Evolutionary conservation across 1,284 basidiomycete genomes (phyloP).

Genomic region (Ustilago hordei): DNA sequence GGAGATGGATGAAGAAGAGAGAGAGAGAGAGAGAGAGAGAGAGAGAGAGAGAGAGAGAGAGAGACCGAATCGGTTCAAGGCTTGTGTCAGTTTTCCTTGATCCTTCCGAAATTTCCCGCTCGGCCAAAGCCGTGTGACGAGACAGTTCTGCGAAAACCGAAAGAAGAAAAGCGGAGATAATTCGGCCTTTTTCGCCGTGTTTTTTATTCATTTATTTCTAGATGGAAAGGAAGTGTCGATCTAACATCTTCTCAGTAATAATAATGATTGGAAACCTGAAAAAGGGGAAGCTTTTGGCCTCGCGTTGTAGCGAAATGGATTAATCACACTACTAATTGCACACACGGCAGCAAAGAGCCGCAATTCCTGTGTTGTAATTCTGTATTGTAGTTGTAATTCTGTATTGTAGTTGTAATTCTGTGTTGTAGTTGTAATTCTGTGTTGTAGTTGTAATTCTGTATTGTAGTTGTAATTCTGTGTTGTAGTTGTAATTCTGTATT

Average conservation of each 20-base stretch:
- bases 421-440: too few species aligned
- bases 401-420: too few species aligned
- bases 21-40: neutral
- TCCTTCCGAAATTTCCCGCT: neutral
- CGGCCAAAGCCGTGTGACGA: constrained; percentile 9
- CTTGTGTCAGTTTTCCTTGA: neutral
- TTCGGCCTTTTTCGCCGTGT: neutral
- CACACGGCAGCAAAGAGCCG: too few species aligned
- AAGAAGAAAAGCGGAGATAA: constrained; percentile 4
- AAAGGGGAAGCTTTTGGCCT: neutral
- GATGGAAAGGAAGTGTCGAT: neutral
- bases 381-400: too few species aligned
- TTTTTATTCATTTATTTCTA: neutral
- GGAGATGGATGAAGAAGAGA: neutral
- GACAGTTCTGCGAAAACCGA: neutral
- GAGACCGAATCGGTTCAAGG: neutral
- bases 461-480: too few species aligned
- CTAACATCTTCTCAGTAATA: neutral
- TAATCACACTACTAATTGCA: too few species aligned
- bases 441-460: too few species aligned
- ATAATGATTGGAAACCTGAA: neutral
- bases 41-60: neutral
- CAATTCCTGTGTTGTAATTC: too few species aligned
- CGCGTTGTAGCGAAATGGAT: neutral
- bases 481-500: too few species aligned